A percentile compares a stretch with the other conserved stretches of the same genome.
Evolutionary conservation across 176 grass and related monocot species (phyloP).

Genomic region (Aegilops bicornis): DNA sequence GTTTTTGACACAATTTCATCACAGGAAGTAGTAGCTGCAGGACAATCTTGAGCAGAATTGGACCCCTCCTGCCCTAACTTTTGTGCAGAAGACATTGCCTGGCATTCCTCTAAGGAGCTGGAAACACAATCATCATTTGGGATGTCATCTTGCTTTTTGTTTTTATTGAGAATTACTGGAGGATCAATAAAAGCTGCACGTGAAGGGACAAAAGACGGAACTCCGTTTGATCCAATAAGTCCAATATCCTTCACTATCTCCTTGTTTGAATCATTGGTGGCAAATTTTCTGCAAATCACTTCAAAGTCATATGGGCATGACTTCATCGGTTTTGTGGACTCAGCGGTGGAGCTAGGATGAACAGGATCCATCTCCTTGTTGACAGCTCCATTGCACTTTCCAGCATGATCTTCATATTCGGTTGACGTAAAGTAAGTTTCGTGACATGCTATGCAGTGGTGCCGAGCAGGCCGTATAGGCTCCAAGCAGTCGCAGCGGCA

Average conservation of each 20-base stretch:
- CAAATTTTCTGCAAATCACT: conserved; percentile 76
- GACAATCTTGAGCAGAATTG: conserved; percentile 37
- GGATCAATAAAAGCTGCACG: conserved; percentile 57
- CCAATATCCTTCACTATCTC: conserved; percentile 80
- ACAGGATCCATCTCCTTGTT: conserved; percentile 44
- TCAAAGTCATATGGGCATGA: conserved; percentile 78
- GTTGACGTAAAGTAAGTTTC: conserved; percentile 46
- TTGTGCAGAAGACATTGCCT: conserved; percentile 31
- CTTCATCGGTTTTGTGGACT: conserved; percentile 37
- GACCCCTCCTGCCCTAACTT: conserved; percentile 29
- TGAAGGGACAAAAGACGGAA: conserved; percentile 74
- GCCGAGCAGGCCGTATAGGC: conserved; percentile 67
- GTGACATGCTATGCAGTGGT: conserved; percentile 86
- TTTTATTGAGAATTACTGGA: conserved; percentile 44
- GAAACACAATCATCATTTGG: conserved; percentile 41
- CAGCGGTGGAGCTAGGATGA: conserved; percentile 19
- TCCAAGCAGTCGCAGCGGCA: conserved; percentile 86
- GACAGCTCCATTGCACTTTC: conserved; percentile 52
- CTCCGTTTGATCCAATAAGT: conserved; percentile 69
- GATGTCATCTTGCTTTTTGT: conserved; percentile 30
- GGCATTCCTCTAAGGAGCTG: conserved; percentile 36
- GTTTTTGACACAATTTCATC: conserved; percentile 47
- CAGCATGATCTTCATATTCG: conserved; percentile 76
- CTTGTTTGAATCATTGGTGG: conserved; percentile 72
- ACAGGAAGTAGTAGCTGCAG: conserved; percentile 20